Percentiles rank a stretch among this genome's conserved stretches.
phyloP scores from a whole-genome alignment of 768 basidiomycete species.

The Lyophyllum decastes region DNA sequence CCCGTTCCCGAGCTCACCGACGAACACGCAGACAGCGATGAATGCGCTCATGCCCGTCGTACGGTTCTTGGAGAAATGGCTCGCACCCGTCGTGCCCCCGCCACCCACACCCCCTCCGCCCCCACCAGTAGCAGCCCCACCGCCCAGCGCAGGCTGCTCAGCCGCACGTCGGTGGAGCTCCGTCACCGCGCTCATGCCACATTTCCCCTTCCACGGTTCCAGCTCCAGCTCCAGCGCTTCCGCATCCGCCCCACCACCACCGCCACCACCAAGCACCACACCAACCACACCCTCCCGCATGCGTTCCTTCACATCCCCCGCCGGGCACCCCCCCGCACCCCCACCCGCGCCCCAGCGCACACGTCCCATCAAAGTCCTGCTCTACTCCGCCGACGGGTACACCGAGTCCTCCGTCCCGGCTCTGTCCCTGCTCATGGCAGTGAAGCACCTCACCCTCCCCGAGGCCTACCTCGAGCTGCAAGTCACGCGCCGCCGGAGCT shows the following conservation, averaged over 20 bases:
- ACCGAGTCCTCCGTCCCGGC: constrained; percentile 92
- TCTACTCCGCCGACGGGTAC: constrained; percentile 88
- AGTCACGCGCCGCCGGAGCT: constrained; percentile 74
- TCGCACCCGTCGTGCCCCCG: constrained; percentile 43
- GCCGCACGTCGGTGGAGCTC: constrained; percentile 44
- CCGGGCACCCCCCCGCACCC: constrained; percentile 12
- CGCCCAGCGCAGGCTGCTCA: not conserved
- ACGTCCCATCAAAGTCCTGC: constrained; percentile 70
- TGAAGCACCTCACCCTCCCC: constrained; percentile 65
- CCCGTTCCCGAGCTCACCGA: constrained; percentile 72
- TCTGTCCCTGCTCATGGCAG: constrained; percentile 82
- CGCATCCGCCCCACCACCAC: constrained; percentile 21
- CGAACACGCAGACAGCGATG: constrained; percentile 53
- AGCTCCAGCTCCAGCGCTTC: constrained; percentile 11
- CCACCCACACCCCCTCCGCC: constrained; percentile 16
- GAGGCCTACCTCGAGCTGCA: constrained; percentile 95
- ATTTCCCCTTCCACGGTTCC: constrained; percentile 33
- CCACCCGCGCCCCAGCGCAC: constrained; percentile 26
- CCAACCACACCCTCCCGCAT: constrained; percentile 19
- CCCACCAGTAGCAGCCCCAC: constrained; percentile 6
- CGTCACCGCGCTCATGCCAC: constrained; percentile 40
- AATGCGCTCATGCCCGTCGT: constrained; percentile 63
- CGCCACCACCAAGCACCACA: not conserved
- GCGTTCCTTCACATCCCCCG: constrained; percentile 35
- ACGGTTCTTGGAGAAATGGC: constrained; percentile 66